These are phyloP conservation scores for Cylindrodendrum hubeiense DNA, from an alignment of 2,329 filamentous ascomycete genomes.

Conservation along the genomic window DNA sequence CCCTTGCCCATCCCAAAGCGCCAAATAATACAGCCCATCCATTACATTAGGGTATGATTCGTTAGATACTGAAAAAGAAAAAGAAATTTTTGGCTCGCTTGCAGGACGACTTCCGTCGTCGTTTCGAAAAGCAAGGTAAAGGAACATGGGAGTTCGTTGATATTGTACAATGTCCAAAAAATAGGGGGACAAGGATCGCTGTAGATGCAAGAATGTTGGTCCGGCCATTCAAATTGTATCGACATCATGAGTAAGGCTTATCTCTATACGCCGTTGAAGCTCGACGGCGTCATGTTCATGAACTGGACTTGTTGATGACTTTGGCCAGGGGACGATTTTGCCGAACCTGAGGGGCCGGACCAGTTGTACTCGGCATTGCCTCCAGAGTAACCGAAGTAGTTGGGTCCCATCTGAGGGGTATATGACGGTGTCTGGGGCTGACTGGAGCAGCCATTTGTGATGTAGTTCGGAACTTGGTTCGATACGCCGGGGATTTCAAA, in stretches of 20 bases:
- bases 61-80: constrained; percentile 34
- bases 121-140: constrained; percentile 11
- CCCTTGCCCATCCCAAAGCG: constrained; percentile 36
- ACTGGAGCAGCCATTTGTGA: constrained; percentile 54
- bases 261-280: constrained; percentile 42
- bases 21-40: constrained; percentile 38
- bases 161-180: constrained; percentile 38
- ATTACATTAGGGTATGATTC: constrained; percentile 48
- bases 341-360: constrained; percentile 57
- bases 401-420: constrained; percentile 55
- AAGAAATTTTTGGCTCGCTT: constrained; percentile 26
- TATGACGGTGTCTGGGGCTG: constrained; percentile 64
- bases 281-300: constrained; percentile 51
- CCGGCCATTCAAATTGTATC: constrained; percentile 5
- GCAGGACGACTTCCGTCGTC: constrained; percentile 21
- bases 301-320: constrained; percentile 49
- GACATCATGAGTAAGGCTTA: constrained; percentile 11
- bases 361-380: constrained; percentile 65
- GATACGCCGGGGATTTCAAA: constrained; percentile 59
- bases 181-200: constrained; percentile 25
- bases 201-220: constrained; percentile 29
- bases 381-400: constrained; percentile 54
- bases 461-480: constrained; percentile 58
- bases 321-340: constrained; percentile 50
- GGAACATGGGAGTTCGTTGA: constrained; percentile 23